These are phyloP conservation scores for Solanum corneliomulleri DNA, from an alignment of 257 asterid species.

Conservation along the genomic window DNA sequence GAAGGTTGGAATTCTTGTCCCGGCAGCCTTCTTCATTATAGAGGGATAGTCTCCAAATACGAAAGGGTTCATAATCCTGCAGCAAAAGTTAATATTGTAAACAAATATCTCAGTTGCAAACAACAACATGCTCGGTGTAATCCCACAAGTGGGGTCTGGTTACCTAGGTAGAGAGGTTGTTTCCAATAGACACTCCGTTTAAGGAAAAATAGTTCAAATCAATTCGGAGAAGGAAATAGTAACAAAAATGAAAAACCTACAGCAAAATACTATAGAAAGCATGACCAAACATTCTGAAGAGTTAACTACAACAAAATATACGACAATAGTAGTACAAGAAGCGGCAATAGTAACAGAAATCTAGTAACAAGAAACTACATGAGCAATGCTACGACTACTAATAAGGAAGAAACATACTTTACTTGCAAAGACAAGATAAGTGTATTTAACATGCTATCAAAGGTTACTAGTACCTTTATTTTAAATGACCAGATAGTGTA, in stretches of 20 bases:
- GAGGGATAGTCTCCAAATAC: constrained; percentile 60
- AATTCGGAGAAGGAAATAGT: background rate
- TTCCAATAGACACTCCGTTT: background rate
- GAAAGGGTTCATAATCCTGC: constrained; percentile 48
- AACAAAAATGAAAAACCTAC: background rate
- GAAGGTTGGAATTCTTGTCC: constrained; percentile 38
- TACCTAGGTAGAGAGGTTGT: background rate
- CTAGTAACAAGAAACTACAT: background rate
- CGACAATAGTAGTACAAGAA: background rate
- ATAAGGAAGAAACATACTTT: background rate
- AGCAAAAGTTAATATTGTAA: background rate
- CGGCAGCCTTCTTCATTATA: constrained; percentile 27
- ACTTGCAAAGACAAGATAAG: background rate
- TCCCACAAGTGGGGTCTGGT: background rate
- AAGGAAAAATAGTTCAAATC: background rate
- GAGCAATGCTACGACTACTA: background rate
- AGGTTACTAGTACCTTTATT: background rate
- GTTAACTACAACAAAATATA: background rate
- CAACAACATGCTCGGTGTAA: background rate
- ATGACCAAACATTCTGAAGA: background rate
- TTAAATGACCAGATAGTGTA: background rate
- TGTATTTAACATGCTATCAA: background rate
- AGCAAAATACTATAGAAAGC: background rate
- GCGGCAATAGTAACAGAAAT: background rate
- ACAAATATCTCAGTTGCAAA: background rate